These are phyloP conservation scores for Aegle marmelos DNA, from an alignment of 345 rosid genomes.

Conservation along the genomic window DNA sequence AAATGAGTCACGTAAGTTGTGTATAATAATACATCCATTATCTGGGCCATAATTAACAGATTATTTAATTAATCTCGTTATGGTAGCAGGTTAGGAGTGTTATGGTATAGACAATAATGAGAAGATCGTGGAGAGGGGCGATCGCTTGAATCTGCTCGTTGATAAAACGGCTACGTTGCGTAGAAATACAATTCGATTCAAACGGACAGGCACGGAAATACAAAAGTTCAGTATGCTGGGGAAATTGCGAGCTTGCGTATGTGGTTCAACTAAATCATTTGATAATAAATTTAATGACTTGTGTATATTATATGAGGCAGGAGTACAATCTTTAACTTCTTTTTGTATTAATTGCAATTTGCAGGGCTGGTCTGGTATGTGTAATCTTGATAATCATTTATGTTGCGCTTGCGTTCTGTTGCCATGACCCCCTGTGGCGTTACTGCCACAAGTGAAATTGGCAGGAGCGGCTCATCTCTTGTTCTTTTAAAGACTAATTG, in stretches of 20 bases:
- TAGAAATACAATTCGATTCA: conserved; percentile 39
- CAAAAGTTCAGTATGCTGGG: conserved; percentile 45
- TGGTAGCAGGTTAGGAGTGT: conserved; percentile 37
- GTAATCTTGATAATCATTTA: conserved; percentile 29
- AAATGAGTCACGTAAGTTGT: conserved; percentile 39
- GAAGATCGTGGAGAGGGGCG: conserved; percentile 47
- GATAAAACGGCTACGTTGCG: conserved; percentile 43
- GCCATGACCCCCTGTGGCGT: conserved; percentile 28
- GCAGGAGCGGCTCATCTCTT: neutral
- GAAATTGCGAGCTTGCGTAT: conserved; percentile 44
- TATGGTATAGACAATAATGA: conserved; percentile 52
- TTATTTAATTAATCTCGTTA: too few relatives aligned
- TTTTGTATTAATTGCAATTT: too few relatives aligned
- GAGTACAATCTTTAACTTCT: too few relatives aligned
- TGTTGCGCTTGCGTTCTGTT: conserved; percentile 24
- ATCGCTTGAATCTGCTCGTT: conserved; percentile 41
- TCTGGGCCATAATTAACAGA: too few relatives aligned
- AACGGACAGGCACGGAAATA: conserved; percentile 35
- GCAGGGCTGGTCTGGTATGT: conserved; percentile 33
- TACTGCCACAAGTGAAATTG: conserved; percentile 22
- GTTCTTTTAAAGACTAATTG: neutral
- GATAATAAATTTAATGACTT: too few relatives aligned
- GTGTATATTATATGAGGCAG: too few relatives aligned
- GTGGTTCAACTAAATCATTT: conserved; percentile 4
- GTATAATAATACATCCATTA: too few relatives aligned